Evolutionary conservation across 2,329 filamentous ascomycete species (phyloP).

Genomic region (Bisporella sp.): DNA sequence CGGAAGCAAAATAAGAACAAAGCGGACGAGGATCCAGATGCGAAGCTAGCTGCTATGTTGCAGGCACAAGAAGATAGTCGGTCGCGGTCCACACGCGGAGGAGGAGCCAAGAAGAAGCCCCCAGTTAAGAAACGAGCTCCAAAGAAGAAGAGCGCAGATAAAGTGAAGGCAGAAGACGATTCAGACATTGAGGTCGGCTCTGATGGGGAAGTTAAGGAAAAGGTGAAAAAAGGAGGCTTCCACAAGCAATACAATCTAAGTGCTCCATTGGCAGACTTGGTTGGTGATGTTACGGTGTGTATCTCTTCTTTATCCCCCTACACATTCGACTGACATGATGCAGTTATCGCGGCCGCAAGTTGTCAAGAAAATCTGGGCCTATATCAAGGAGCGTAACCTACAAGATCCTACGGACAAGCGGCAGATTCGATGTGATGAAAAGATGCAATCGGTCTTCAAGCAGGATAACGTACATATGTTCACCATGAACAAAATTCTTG

Average conservation of each 20-base stretch:
- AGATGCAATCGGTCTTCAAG: constrained; percentile 89
- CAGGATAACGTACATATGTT: constrained; percentile 94
- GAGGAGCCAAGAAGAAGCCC: constrained; percentile 42
- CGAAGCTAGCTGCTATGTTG: constrained; percentile 75
- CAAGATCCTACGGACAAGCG: constrained; percentile 90
- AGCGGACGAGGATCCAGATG: constrained; percentile 64
- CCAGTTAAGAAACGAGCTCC: constrained; percentile 59
- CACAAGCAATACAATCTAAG: constrained; percentile 79
- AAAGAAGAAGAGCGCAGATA: constrained; percentile 65
- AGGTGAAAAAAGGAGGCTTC: constrained; percentile 79
- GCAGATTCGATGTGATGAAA: constrained; percentile 87
- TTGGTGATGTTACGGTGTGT: constrained; percentile 61
- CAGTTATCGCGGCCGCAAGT: constrained; percentile 90
- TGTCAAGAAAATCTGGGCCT: constrained; percentile 93
- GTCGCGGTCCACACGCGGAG: constrained; percentile 67
- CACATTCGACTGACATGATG: constrained; percentile 4
- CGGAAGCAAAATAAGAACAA: constrained; percentile 43
- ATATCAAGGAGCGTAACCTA: constrained; percentile 82
- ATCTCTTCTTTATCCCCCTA: background rate
- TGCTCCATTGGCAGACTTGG: constrained; percentile 58
- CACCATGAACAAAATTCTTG: constrained; percentile 96
- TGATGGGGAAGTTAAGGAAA: constrained; percentile 49
- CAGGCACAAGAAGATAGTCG: constrained; percentile 82
- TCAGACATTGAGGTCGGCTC: constrained; percentile 64
- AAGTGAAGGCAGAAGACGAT: constrained; percentile 71